Evolutionary conservation across 768 basidiomycete genomes (phyloP).

Genomic region (Pseudohyphozyma bogoriensis): DNA sequence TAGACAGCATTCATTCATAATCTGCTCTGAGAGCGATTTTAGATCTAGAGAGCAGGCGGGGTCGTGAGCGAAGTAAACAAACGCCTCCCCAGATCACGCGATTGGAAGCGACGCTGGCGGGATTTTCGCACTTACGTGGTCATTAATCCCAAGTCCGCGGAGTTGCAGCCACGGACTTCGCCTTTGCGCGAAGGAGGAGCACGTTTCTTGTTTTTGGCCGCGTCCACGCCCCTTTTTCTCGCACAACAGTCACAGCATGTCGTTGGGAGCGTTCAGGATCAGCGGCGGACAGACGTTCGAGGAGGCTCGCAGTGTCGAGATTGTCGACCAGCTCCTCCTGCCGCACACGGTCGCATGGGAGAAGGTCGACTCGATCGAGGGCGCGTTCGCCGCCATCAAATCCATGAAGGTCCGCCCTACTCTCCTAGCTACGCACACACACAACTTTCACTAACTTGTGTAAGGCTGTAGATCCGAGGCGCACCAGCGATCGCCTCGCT

Average conservation of each 20-base stretch:
- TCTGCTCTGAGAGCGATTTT: neutral
- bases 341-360: constrained; percentile 37
- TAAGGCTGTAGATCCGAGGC: constrained; percentile 58
- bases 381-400: constrained; percentile 89
- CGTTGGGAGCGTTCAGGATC: constrained; percentile 29
- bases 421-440: neutral
- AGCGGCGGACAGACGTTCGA: constrained; percentile 21
- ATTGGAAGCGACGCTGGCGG: too few species aligned
- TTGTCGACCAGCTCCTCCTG: constrained; percentile 51
- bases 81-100: too few species aligned
- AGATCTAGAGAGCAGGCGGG: too few species aligned
- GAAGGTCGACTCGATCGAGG: constrained; percentile 55
- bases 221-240: too few species aligned
- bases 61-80: too few species aligned
- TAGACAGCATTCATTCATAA: too few species aligned
- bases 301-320: constrained; percentile 55
- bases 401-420: constrained; percentile 67
- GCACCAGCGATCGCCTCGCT: constrained; percentile 92
- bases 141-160: too few species aligned
- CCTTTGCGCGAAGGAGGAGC: too few species aligned
- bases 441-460: neutral
- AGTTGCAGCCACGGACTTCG: too few species aligned
- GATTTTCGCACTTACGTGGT: too few species aligned
- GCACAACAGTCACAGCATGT: too few species aligned
- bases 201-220: too few species aligned